Evolutionary conservation across 73 alveolate species (phyloP).

Genomic region (Symbiodinium natans): DNA sequence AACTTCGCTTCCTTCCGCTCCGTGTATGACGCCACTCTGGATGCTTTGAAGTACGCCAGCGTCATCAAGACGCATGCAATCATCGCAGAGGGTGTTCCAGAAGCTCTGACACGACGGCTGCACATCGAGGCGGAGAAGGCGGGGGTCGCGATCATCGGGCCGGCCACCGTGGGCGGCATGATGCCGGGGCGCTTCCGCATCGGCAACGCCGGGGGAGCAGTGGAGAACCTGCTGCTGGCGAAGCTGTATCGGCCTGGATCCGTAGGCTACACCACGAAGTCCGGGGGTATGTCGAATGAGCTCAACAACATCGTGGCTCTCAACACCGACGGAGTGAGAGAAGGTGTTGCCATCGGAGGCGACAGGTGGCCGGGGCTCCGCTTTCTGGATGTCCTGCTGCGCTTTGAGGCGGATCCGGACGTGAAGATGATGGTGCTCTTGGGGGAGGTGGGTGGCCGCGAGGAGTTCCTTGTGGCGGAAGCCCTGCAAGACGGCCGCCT

Average conservation of each 20-base stretch:
- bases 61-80: slow-evolving; percentile 77
- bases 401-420: slow-evolving; percentile 90
- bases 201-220: slow-evolving; percentile 92
- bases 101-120: slow-evolving; percentile 69
- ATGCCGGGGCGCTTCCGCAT: slow-evolving; percentile 94
- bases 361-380: slow-evolving; percentile 94
- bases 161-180: slow-evolving; percentile 94
- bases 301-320: slow-evolving; percentile 90
- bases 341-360: slow-evolving; percentile 91
- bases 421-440: slow-evolving; percentile 25
- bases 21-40: slow-evolving; percentile 47
- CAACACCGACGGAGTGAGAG: slow-evolving; percentile 84
- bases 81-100: slow-evolving; percentile 93
- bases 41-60: slow-evolving; percentile 45
- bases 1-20: slow-evolving; percentile 87
- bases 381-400: slow-evolving; percentile 78
- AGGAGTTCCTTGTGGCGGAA: slow-evolving; percentile 68
- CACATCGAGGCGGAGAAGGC: slow-evolving; percentile 40
- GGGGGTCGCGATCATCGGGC: slow-evolving; percentile 84
- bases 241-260: slow-evolving; percentile 92
- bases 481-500: slow-evolving; percentile 32
- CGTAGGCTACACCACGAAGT: slow-evolving; percentile 78
- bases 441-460: slow-evolving; percentile 90
- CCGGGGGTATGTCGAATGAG: slow-evolving; percentile 93
- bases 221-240: slow-evolving; percentile 67